Percentiles rank a stretch among this genome's conserved stretches.
These are phyloP conservation scores for Crucihimalaya himalaica DNA, from an alignment of 345 rosid species.

Conservation along the genomic window DNA sequence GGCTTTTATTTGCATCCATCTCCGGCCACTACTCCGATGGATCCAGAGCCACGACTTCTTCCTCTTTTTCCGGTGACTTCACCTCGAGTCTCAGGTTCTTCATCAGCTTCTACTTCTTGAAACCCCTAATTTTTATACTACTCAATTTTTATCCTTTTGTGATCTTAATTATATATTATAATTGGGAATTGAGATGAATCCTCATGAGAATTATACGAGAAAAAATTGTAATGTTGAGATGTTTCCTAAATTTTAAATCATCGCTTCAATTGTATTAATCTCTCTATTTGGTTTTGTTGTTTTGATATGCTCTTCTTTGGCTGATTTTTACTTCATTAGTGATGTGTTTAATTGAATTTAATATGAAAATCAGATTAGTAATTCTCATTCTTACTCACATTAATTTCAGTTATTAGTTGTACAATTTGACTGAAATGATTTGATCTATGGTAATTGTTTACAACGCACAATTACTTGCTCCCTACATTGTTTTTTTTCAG, in stretches of 20 bases:
- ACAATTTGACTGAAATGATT: neutral
- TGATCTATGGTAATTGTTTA: neutral
- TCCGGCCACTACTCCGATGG: slow-evolving; percentile 80
- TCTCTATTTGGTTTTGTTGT: slow-evolving; percentile 8
- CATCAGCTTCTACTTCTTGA: slow-evolving; percentile 44
- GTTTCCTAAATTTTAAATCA: slow-evolving; percentile 27
- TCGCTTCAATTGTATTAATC: slow-evolving; percentile 24
- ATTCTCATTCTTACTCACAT: neutral
- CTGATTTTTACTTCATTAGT: neutral
- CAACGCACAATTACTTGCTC: neutral
- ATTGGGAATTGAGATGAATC: slow-evolving; percentile 37
- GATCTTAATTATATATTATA: slow-evolving; percentile 31
- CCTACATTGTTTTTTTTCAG: neutral
- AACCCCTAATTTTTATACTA: slow-evolving; percentile 39
- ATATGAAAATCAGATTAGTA: neutral
- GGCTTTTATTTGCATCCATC: slow-evolving; percentile 91
- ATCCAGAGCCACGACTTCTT: slow-evolving; percentile 72
- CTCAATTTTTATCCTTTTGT: slow-evolving; percentile 17
- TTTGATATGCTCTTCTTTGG: slow-evolving; percentile 18
- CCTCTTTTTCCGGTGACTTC: slow-evolving; percentile 91
- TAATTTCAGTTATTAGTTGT: neutral
- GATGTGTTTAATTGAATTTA: neutral
- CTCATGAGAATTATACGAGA: slow-evolving; percentile 23
- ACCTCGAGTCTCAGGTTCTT: slow-evolving; percentile 67
- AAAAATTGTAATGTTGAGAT: slow-evolving; percentile 45